phyloP scores from a whole-genome alignment of 345 rosid genomes.

The Linum usitatissimum region DNA sequence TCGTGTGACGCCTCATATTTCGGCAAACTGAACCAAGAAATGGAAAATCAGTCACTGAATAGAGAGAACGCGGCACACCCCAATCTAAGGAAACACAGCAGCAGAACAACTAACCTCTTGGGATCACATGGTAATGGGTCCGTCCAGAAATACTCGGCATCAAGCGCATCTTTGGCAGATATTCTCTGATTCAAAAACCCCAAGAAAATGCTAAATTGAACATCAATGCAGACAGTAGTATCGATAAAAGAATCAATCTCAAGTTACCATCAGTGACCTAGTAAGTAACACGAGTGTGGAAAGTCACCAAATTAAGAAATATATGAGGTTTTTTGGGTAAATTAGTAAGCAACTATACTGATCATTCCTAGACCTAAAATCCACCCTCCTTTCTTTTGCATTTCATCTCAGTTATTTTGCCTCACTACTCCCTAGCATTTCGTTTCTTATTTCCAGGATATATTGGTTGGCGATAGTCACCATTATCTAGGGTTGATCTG shows the following conservation, averaged over 20 bases:
- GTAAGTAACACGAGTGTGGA: not conserved
- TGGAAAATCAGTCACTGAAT: not conserved
- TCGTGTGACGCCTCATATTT: slow-evolving; percentile 93
- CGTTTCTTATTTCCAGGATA: too few relatives aligned
- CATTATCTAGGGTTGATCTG: too few relatives aligned
- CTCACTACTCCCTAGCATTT: too few relatives aligned
- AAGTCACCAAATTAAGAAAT: not conserved
- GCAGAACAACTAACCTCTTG: slow-evolving; percentile 40
- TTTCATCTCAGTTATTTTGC: too few relatives aligned
- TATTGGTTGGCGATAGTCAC: too few relatives aligned
- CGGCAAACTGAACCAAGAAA: slow-evolving; percentile 44
- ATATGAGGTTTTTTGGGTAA: too few relatives aligned
- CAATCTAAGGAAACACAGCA: not conserved
- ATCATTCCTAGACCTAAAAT: too few relatives aligned
- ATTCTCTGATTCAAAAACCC: slow-evolving; percentile 45
- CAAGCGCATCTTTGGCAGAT: slow-evolving; percentile 90
- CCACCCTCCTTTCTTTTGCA: too few relatives aligned
- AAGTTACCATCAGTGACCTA: not conserved
- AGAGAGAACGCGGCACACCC: not conserved
- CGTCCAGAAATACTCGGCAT: slow-evolving; percentile 95
- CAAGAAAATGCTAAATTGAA: not conserved
- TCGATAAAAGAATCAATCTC: not conserved
- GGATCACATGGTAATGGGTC: slow-evolving; percentile 96
- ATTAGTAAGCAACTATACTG: not conserved
- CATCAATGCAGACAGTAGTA: not conserved